Evolutionary conservation across 2,329 filamentous ascomycete species (phyloP).

Genomic region (Penicillium sp.): DNA sequence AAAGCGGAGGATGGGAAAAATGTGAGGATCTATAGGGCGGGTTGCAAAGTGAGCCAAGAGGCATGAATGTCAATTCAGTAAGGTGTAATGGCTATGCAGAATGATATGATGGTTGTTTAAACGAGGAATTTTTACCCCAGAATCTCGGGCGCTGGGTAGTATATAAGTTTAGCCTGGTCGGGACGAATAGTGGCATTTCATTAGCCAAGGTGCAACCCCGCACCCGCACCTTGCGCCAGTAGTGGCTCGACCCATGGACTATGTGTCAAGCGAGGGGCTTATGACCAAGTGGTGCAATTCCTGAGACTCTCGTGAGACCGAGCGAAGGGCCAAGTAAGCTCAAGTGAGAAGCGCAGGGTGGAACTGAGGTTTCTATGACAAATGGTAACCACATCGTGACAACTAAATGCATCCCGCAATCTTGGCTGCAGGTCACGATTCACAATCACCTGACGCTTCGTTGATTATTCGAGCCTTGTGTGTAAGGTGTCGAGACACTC

Average conservation of each 20-base stretch:
- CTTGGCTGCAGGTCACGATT: background rate
- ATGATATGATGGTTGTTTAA: slow-evolving; percentile 10
- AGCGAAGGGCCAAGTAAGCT: slow-evolving; percentile 2
- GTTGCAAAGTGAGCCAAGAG: slow-evolving; percentile 11
- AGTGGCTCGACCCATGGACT: slow-evolving; percentile 11
- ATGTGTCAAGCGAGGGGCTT: slow-evolving; percentile 16
- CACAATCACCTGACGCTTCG: slow-evolving; percentile 1
- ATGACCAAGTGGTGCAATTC: slow-evolving; percentile 12
- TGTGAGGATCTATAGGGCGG: slow-evolving; percentile 7
- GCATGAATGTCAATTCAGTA: slow-evolving; percentile 9
- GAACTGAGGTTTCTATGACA: slow-evolving; percentile 18
- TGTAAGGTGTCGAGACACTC: background rate
- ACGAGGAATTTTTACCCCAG: slow-evolving; percentile 16
- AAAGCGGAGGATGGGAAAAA: background rate
- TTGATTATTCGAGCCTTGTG: no score
- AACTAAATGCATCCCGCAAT: background rate
- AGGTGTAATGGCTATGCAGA: slow-evolving; percentile 11
- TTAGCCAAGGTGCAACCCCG: slow-evolving; percentile 12
- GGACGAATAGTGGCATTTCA: slow-evolving; percentile 18
- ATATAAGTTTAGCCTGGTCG: slow-evolving; percentile 19
- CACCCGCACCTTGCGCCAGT: slow-evolving; percentile 1
- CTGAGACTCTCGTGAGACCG: slow-evolving; percentile 13
- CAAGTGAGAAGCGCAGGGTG: slow-evolving; percentile 1
- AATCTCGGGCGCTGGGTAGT: slow-evolving; percentile 11
- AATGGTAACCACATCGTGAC: slow-evolving; percentile 4